Conservation (phyloP, 441 rosid species). For the Jatropha podagrica region DNA sequence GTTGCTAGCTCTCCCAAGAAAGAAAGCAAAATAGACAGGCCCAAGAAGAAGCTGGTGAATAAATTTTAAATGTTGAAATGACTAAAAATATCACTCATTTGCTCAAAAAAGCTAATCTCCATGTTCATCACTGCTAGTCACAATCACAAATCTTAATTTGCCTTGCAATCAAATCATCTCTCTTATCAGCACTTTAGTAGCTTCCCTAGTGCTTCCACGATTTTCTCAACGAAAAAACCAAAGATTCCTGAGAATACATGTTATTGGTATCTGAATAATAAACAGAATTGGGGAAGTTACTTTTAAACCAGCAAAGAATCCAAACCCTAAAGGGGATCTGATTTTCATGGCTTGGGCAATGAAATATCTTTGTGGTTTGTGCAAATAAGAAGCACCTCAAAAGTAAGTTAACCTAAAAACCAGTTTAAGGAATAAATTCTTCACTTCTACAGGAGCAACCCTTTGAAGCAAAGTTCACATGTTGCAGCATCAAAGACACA, state of each 20-base stretch:
- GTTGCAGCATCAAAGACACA: background rate
- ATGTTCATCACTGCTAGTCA: background rate
- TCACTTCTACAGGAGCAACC: background rate
- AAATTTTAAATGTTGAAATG: background rate
- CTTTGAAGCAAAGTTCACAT: background rate
- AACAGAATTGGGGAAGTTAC: background rate
- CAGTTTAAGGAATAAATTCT: background rate
- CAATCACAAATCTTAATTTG: background rate
- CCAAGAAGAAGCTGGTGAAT: background rate
- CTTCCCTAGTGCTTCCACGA: background rate
- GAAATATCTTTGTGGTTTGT: background rate
- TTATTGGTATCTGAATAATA: background rate
- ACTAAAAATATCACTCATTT: conserved; percentile 2
- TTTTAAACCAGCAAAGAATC: conserved; percentile 2
- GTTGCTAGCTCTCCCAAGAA: background rate
- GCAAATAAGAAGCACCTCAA: conserved; percentile 1
- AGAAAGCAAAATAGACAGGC: conserved; percentile 1
- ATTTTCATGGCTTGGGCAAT: background rate
- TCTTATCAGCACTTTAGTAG: background rate
- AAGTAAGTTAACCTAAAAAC: background rate
- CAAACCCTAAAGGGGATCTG: background rate
- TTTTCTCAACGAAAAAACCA: background rate
- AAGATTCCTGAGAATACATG: background rate
- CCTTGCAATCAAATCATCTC: background rate
- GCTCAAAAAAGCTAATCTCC: background rate